These are phyloP conservation scores for Areca catechu DNA, from an alignment of 176 grass and related monocot genomes.

Conservation along the genomic window DNA sequence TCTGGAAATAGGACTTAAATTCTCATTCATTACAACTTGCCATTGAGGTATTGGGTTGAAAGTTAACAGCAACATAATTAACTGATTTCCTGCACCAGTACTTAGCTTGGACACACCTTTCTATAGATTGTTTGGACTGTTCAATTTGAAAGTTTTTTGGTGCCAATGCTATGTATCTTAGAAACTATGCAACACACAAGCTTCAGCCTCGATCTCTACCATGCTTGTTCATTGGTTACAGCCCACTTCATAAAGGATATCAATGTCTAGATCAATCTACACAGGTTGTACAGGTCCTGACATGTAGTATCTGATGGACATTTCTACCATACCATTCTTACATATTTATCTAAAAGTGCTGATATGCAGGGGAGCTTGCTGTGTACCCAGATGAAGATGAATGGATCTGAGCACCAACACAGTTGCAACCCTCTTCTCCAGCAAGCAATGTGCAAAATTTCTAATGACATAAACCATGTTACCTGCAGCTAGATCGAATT, in stretches of 20 bases:
- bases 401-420: too few relatives aligned
- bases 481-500: too few relatives aligned
- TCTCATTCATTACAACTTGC: neutral
- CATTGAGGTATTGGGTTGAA: neutral
- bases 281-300: neutral
- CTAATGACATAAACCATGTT: too few relatives aligned
- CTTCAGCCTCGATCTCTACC: neutral
- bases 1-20: neutral
- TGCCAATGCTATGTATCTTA: neutral
- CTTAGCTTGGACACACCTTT: neutral
- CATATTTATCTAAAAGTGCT: too few relatives aligned
- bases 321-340: too few relatives aligned
- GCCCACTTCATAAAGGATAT: conserved; percentile 1
- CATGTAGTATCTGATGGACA: conserved; percentile 13
- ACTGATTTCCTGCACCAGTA: conserved; percentile 3
- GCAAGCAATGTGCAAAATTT: too few relatives aligned
- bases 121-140: neutral
- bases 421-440: too few relatives aligned
- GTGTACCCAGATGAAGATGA: too few relatives aligned
- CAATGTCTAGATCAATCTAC: neutral
- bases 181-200: neutral
- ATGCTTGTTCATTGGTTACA: neutral
- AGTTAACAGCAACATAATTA: neutral
- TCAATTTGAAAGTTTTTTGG: neutral
- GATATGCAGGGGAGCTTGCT: too few relatives aligned